Percentiles rank a stretch among this genome's conserved stretches.
Evolutionary conservation across 352 stramenopile species (phyloP).

Genomic region (Thraustochytrium sp.): DNA sequence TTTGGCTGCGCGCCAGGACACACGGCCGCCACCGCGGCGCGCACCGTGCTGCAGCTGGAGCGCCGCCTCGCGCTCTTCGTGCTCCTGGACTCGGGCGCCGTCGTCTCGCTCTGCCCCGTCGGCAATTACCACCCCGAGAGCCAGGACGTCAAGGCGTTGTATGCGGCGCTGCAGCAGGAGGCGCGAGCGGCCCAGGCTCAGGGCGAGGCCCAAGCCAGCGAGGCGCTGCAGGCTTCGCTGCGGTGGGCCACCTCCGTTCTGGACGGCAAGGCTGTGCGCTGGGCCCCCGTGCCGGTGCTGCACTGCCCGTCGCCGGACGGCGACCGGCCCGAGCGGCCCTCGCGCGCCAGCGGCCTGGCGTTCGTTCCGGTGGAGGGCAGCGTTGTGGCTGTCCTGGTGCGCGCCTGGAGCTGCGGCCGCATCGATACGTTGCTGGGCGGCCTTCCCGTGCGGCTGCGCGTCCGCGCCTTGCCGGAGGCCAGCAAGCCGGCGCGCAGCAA

Average conservation of each 20-base stretch:
- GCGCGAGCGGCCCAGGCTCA: too few relatives aligned
- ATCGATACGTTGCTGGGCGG: neutral
- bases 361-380: neutral
- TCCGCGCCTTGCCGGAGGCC: neutral
- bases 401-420: neutral
- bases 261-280: neutral
- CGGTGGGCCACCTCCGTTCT: neutral
- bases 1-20: conserved; percentile 7
- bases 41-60: neutral
- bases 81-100: neutral
- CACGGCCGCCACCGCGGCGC: neutral
- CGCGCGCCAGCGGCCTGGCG: neutral
- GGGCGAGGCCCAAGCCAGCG: neutral
- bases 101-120: neutral
- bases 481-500: neutral
- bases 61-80: neutral
- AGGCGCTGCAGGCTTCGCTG: neutral
- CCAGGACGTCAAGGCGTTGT: neutral
- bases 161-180: neutral
- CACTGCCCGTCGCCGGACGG: neutral
- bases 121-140: neutral
- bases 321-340: too few relatives aligned
- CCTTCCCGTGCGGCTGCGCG: neutral
- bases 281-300: neutral
- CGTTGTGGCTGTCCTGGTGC: neutral